These are phyloP conservation scores for Vitis cinerea DNA, from an alignment of 164 flowering plant species.

Conservation along the genomic window DNA sequence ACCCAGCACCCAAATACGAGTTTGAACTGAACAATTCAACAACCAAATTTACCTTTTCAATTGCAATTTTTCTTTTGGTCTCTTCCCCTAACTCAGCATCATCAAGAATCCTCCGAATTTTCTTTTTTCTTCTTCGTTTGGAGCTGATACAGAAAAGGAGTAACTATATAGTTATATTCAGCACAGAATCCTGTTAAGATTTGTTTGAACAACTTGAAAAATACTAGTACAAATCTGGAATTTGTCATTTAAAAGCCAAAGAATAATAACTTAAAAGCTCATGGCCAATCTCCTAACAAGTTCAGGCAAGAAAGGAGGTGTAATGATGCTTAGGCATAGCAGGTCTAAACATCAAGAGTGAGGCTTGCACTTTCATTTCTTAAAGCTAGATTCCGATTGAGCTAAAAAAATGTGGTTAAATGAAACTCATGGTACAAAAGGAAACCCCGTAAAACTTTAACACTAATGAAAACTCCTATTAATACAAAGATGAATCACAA, in stretches of 20 bases:
- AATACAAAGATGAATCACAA: too few species aligned
- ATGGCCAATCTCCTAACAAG: background rate
- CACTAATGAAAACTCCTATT: too few species aligned
- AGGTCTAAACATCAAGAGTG: background rate
- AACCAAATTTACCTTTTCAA: slow-evolving; percentile 71
- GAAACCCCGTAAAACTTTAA: too few species aligned
- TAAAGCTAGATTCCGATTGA: too few species aligned
- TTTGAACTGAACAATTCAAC: slow-evolving; percentile 1
- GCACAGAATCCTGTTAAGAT: background rate
- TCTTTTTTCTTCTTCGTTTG: slow-evolving; percentile 64
- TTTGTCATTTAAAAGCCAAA: background rate
- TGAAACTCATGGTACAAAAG: too few species aligned
- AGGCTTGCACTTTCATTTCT: too few species aligned
- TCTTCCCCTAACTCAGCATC: slow-evolving; percentile 97
- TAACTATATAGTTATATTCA: background rate
- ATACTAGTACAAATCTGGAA: background rate
- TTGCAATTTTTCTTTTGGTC: slow-evolving; percentile 89
- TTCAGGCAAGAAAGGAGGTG: background rate
- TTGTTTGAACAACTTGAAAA: background rate
- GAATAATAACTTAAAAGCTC: background rate
- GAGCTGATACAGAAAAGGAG: slow-evolving; percentile 30
- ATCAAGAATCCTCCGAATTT: slow-evolving; percentile 82
- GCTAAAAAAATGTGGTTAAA: too few species aligned
- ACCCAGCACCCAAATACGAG: background rate
- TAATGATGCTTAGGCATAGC: background rate